Conservation (phyloP, 148 eudicot genomes). For the Persicaria tinctoria region DNA sequence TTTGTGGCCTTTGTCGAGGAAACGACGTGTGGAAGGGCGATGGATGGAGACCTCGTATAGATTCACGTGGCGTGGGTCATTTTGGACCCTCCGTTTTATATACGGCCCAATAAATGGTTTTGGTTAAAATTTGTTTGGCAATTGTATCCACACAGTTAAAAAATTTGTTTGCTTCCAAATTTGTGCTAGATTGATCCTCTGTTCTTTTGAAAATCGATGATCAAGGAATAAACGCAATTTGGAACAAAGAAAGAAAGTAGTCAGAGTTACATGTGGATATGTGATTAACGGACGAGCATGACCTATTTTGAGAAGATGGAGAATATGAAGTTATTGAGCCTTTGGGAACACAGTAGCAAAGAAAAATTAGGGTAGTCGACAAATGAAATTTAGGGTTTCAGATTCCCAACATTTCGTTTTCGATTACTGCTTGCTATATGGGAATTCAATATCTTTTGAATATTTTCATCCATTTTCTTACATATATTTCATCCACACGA, state of each 20-base stretch:
- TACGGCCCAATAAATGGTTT: background rate
- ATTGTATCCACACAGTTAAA: background rate
- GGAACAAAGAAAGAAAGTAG: background rate
- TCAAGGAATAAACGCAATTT: background rate
- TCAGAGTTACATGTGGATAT: background rate
- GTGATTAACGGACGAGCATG: background rate
- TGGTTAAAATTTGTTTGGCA: background rate
- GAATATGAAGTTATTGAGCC: background rate
- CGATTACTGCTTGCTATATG: too few relatives aligned
- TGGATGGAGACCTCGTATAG: slow-evolving; percentile 4
- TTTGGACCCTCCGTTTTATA: slow-evolving; percentile 5
- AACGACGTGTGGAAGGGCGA: background rate
- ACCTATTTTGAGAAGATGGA: background rate
- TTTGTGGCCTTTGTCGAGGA: background rate
- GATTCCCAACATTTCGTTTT: background rate
- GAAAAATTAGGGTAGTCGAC: background rate
- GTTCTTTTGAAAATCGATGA: background rate
- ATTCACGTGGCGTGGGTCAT: slow-evolving; percentile 7
- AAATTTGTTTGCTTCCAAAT: background rate
- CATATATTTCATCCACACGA: background rate
- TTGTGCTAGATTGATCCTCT: background rate
- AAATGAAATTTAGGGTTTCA: background rate
- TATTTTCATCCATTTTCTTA: too few relatives aligned
- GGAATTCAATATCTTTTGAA: too few relatives aligned
- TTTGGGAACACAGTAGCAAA: background rate